Percentiles rank a stretch among this genome's conserved stretches.
These are phyloP conservation scores for Laetiporus sulphureus DNA, from an alignment of 1,284 basidiomycete genomes.

Conservation along the genomic window DNA sequence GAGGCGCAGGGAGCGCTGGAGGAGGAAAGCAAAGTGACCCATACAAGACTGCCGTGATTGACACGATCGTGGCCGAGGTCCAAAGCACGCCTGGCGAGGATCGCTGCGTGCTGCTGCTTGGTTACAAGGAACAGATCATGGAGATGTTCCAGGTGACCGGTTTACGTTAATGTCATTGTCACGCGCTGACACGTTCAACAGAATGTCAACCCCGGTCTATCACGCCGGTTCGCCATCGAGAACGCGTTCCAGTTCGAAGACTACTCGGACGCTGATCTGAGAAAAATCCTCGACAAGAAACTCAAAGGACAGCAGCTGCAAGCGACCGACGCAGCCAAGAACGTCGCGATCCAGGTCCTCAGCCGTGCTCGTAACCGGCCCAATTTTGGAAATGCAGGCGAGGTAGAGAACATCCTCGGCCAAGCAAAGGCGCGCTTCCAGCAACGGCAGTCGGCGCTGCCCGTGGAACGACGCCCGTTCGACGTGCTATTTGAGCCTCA, in stretches of 20 bases:
- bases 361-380: slow-evolving; percentile 46
- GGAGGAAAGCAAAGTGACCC: slow-evolving; percentile 31
- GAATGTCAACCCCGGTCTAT: slow-evolving; percentile 64
- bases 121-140: slow-evolving; percentile 57
- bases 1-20: slow-evolving; percentile 31
- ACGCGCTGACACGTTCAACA: slow-evolving; percentile 8
- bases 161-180: background rate
- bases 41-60: slow-evolving; percentile 61
- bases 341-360: slow-evolving; percentile 46
- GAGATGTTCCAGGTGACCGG: slow-evolving; percentile 70
- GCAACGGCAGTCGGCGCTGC: slow-evolving; percentile 32
- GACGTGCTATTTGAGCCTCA: slow-evolving; percentile 46
- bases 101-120: slow-evolving; percentile 56
- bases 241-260: slow-evolving; percentile 63
- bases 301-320: slow-evolving; percentile 47
- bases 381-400: slow-evolving; percentile 64
- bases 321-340: slow-evolving; percentile 50
- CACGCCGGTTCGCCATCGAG: slow-evolving; percentile 56
- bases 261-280: slow-evolving; percentile 46
- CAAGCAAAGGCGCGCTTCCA: slow-evolving; percentile 47
- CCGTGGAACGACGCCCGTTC: slow-evolving; percentile 23
- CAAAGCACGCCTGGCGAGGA: slow-evolving; percentile 63
- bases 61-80: slow-evolving; percentile 66
- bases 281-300: slow-evolving; percentile 46
- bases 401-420: slow-evolving; percentile 56